Base-by-base conservation (phyloP, 2,329 filamentous ascomycete species). In the Aspergillus glaucus region DNA sequence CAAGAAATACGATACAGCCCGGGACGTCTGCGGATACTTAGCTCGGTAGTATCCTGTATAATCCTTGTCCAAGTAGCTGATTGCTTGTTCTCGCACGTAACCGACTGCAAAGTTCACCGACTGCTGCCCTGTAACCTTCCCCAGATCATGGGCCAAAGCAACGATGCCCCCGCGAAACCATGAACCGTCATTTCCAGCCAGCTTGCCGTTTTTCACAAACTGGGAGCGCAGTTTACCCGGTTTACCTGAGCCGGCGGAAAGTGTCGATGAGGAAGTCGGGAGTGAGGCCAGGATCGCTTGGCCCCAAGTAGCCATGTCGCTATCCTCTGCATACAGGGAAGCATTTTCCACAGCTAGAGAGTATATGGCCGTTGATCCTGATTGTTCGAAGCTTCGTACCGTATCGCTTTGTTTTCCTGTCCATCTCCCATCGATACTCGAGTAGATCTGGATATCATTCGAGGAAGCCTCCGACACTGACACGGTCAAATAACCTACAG, bases 351-450 rank as follows among this genome's bases (percentile, higher is more conserved):
- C 62, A 7, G 54, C 59, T 19, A 73, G 55, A 6, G 61, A 58
- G 46, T 66, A 71, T 40, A 71, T 53, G 3, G 58, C 50, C 26
- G 66, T 57, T 34, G 55, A 45, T 15, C 60, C 55, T 24, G 51
- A 41, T 4, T 56, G 50, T 21, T 61, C 52, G 40, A 66, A 64
- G n/a, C 46, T 50, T 12, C 59, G 46, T 12, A 49, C 50, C 9
- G 62, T 61, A 10, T 49, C 59, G 26, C 51, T 51, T 40, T 60
- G 56, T 17, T 59, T 60, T 9, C 71, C 73, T n/a, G 68, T 64
- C 70, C 71, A 75, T 43, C 65, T 65, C 17, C 67, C 68, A 51
- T 75, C 72, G 24, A 75, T 72, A 50, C 70, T 68, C 1, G 67
- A 69, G 49, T 71, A 73, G 3, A 74, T 54, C 46, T 75, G 70